Evolutionary conservation across 805 yeast genomes (phyloP).

Genomic region (Saccharomycopsis fibuligera): DNA sequence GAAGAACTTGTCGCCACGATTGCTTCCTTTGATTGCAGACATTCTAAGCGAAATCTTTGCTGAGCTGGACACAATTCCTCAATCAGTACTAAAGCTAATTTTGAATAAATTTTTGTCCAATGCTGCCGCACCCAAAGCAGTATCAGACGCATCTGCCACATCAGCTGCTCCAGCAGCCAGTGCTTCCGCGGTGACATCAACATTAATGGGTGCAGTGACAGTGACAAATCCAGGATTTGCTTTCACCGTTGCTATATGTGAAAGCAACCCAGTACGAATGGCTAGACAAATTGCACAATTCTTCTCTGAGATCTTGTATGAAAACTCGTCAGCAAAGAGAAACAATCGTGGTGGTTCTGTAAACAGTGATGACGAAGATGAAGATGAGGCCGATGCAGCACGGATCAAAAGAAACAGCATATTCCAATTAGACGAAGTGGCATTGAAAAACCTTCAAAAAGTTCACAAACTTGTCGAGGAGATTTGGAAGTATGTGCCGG

Average conservation of each 20-base stretch:
- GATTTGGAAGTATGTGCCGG: conserved; percentile 77
- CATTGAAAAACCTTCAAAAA: conserved; percentile 43
- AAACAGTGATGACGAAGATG: conserved; percentile 25
- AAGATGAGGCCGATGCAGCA: conserved; percentile 21
- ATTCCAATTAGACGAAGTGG: conserved; percentile 12
- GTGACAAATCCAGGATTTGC: conserved; percentile 45
- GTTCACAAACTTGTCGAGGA: conserved; percentile 58
- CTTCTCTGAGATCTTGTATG: conserved; percentile 69
- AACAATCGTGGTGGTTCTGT: background rate
- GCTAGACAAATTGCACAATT: conserved; percentile 72
- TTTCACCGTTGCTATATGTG: conserved; percentile 62
- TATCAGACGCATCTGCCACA: too few relatives aligned
- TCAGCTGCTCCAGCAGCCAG: background rate
- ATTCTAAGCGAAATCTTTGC: conserved; percentile 69
- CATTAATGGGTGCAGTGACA: background rate
- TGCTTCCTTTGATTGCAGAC: conserved; percentile 61
- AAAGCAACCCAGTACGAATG: conserved; percentile 62
- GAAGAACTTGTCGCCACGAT: conserved; percentile 40
- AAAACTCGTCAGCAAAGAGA: conserved; percentile 30
- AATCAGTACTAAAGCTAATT: conserved; percentile 52
- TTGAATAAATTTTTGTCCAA: conserved; percentile 53
- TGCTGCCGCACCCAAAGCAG: too few relatives aligned
- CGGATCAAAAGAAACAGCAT: background rate
- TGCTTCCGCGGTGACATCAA: background rate
- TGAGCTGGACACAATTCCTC: conserved; percentile 62